Base-by-base conservation (phyloP, 768 basidiomycete genomes). In the Calocera viscosa region DNA sequence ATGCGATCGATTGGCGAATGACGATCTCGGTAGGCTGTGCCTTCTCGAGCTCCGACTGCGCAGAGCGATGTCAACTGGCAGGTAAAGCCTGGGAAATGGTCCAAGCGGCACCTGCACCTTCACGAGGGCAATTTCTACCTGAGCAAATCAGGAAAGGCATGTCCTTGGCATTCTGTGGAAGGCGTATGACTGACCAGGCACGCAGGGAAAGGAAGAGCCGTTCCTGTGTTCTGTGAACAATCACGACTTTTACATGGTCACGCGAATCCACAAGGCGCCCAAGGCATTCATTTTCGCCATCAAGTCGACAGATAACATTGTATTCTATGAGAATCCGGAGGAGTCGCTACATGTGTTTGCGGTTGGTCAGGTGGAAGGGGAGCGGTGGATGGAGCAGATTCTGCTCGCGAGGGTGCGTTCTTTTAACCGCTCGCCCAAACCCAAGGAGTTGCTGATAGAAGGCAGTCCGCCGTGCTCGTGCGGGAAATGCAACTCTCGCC, bases 21-120 rank as follows among this genome's bases (percentile, higher is more conserved):
- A 2, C 24, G 1, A 0, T 8, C 3, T 14, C 35, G 35, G 35
- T 14, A 83, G 81, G 78, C 78, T 28, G 75, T 85, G 49, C 86
- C 84, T 14, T 73, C 77, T 2, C 76, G 75, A 67, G 78, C 79
- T 26, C 80, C 81, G 64, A 74, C 70, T 2, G 72, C 78, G 69
- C 78, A 81, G 41, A 82, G 88, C 5, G 93, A 86, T 72, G 85
- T 97, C 28, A 90, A 97, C 74, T 90, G 86, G 83, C 91, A 95
- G 78, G 80, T 80, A 49, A 97, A 95, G 77, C 84, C 88, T 68
- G 93, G 93, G 38, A 96, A 96, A 76, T 99, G 95, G 96, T 87
- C 80, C 66, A 97, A 97, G 77, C 84, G 92, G 35, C 94, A 87
- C 85, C 80, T 99, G 73, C 85, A 87, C 72, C 82, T 96, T 28